A percentile compares a stretch with the other conserved stretches of the same genome.
phyloP scores from a whole-genome alignment of 2,329 filamentous ascomycete genomes.

The Intubia oerlemansii region DNA sequence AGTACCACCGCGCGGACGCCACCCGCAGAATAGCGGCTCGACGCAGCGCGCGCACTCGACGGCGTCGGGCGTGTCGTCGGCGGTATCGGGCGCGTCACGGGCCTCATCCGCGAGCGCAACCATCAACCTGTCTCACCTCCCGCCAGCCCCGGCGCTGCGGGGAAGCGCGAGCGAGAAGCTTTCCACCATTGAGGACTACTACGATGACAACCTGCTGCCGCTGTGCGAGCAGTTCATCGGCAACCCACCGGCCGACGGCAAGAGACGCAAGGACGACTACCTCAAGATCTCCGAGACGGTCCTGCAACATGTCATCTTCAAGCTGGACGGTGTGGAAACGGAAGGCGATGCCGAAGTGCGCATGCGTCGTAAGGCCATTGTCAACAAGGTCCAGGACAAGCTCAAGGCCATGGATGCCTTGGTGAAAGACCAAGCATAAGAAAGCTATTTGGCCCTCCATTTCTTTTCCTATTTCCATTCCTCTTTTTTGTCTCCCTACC shows the following conservation, averaged over 20 bases:
- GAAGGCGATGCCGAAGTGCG: conserved; percentile 46
- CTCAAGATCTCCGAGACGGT: conserved; percentile 55
- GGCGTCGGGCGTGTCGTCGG: conserved; percentile 2
- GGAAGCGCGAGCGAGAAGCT: conserved; percentile 37
- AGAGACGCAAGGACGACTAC: conserved; percentile 54
- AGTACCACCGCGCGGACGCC: conserved; percentile 11
- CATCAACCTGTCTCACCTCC: conserved; percentile 7
- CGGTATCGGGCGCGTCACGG: conserved; percentile 13
- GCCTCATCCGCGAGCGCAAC: conserved; percentile 1
- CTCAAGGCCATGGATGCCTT: conserved; percentile 40
- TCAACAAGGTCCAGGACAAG: conserved; percentile 47
- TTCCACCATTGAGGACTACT: conserved; percentile 41
- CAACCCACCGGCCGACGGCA: conserved; percentile 40
- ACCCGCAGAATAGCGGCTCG: conserved; percentile 14
- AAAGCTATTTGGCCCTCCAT: too few relatives aligned
- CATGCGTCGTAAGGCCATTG: conserved; percentile 45
- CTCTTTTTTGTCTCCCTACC: conserved; percentile 1
- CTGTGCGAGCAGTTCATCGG: conserved; percentile 38
- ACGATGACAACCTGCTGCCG: conserved; percentile 42
- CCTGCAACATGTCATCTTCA: conserved; percentile 54
- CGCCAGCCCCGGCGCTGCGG: conserved; percentile 15
- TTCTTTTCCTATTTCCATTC: too few relatives aligned
- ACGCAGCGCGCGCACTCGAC: conserved; percentile 19
- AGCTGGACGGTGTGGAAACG: conserved; percentile 56
- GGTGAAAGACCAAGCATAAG: conserved; percentile 3